Evolutionary conservation across 352 stramenopile genomes (phyloP).

Genomic region (Phytophthora rubi): DNA sequence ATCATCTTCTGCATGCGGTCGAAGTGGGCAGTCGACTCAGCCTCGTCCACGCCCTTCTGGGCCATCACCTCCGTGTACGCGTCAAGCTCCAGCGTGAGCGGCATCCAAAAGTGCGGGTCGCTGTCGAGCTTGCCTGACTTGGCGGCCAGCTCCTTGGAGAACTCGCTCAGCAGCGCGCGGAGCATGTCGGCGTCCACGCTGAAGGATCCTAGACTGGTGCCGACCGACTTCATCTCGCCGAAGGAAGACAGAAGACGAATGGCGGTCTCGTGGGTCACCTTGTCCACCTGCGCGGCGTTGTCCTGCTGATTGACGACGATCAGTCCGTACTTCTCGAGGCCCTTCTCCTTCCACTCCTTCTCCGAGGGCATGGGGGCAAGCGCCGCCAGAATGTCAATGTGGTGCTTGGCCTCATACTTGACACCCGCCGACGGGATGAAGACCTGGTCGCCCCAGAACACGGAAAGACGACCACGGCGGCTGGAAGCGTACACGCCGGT

Average conservation of each 20-base stretch:
- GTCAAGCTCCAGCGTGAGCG: constrained; percentile 92
- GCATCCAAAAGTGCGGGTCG: constrained; percentile 99
- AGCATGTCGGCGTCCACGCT: constrained; percentile 95
- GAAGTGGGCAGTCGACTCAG: constrained; percentile 85
- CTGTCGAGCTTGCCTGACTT: constrained; percentile 97
- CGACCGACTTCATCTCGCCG: constrained; percentile 95
- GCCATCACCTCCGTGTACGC: constrained; percentile 95
- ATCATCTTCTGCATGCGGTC: constrained; percentile 94
- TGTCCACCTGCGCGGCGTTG: constrained; percentile 95
- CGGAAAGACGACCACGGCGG: constrained; percentile 93
- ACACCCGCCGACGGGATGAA: constrained; percentile 96
- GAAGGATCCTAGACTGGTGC: constrained; percentile 96
- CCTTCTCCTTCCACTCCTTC: constrained; percentile 95
- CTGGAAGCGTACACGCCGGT: constrained; percentile 97
- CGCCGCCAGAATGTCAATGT: constrained; percentile 98
- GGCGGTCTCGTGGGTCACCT: constrained; percentile 97
- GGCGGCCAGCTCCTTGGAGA: constrained; percentile 85
- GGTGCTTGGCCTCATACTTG: constrained; percentile 94
- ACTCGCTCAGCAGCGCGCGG: constrained; percentile 92
- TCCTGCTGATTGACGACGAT: constrained; percentile 96
- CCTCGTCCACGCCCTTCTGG: constrained; percentile 91
- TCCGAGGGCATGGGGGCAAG: constrained; percentile 93
- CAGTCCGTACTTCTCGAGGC: constrained; percentile 98
- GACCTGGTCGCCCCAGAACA: constrained; percentile 99
- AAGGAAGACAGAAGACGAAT: constrained; percentile 93